Base-by-base conservation (phyloP, 495 filamentous ascomycete genomes). In the Neurospora tetraspora region DNA sequence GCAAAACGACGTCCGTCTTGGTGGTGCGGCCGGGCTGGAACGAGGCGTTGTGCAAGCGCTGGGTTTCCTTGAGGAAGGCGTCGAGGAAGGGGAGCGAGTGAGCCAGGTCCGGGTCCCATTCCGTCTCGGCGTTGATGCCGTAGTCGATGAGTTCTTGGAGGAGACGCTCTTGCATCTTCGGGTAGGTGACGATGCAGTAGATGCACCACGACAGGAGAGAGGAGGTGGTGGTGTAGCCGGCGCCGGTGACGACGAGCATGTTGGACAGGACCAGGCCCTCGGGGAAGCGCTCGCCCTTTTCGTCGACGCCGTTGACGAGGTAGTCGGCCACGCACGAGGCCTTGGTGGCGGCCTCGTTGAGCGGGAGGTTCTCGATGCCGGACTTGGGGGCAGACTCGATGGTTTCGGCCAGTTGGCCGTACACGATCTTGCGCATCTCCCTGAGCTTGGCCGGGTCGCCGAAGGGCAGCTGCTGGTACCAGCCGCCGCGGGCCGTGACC, bases 21-120 rank as follows among this genome's bases (percentile, higher is more conserved):
- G 86, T 79, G 3, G 83, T 89, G 9, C 88, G 84, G 3, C 81
- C 86, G 0, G 88, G 83, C 73, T 89, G 87, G 78, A 84, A 89
- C 7, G 82, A 84, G 1, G 88, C 83, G 70, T 86, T 88, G 79
- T 89, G 87, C 5, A 82, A 80, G 3, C 88, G 82, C 72, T 87
- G 88, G 1, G 82, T 85, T 76, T 89, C 88, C 77, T 90, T 88
- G 81, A 90, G 80, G 75, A 83, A 88, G 27, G 84, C 85, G 72
- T 88, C 87, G n/a, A 87, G 80, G 73, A 84, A 88, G 2, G 73
- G 71, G 16, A 89, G 77, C 14, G 71, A 71, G 23, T 84, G 80
- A 0, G 82, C 80, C 1, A 82, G 34, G 16, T 88, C 86, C 3
- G 83, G 75, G 0, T 83, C 81, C 73, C 79, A 78, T 16, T 81